Base-by-base conservation (phyloP, 768 basidiomycete genomes). In the Mycena rebaudengoi region DNA sequence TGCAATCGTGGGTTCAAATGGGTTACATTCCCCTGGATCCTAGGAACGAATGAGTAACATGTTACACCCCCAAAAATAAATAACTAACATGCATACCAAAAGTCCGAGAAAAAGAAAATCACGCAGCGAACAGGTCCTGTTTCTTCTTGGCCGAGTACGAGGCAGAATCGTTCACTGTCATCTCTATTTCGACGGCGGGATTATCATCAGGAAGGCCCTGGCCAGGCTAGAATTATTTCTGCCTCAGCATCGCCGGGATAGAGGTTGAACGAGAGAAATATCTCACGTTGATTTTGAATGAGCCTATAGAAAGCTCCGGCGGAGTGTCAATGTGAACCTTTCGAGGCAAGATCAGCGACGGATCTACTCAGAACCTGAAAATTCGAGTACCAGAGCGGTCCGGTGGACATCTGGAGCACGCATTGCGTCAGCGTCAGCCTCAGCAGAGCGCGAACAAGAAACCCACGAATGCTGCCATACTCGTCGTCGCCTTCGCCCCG, bases 401-500 rank as follows among this genome's bases (percentile, higher is more conserved):
- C 35, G 35, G 35, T 10, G 18, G 39, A 54, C 39, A 41, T 28
- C 52, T 54, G 39, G 10, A 54, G 52, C 39, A 54, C 39, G 39
- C n/a, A 37, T 54, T 54, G 33, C 37, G 37, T 54, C 52, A 54
- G 52, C 39, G 16, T 29, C 37, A 41, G n/a, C 20, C 5, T 28
- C 26, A 29, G 26, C 40, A 29, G 52, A 52, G 33, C 37, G 35
- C 20, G 25, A 53, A 40, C 33, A 30, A 53, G 50, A 53, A 53
- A 28, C 51, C 8, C 39, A 56, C 54, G 30, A 25, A 45, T 56
- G 4, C 54, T 32, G 11, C 54, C 25, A 43, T 32, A 44, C 23
- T 55, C 54, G 40, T 55, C 54, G 32, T 25, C 44, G 45, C 43
- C 40, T 55, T 55, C 54, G 30, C 54, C 44, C 41, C 20, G 54